Evolutionary conservation across 2,329 filamentous ascomycete genomes (phyloP), one percentile per base, ranked within the genome.

Genomic region (Cladosporium sp.): DNA sequence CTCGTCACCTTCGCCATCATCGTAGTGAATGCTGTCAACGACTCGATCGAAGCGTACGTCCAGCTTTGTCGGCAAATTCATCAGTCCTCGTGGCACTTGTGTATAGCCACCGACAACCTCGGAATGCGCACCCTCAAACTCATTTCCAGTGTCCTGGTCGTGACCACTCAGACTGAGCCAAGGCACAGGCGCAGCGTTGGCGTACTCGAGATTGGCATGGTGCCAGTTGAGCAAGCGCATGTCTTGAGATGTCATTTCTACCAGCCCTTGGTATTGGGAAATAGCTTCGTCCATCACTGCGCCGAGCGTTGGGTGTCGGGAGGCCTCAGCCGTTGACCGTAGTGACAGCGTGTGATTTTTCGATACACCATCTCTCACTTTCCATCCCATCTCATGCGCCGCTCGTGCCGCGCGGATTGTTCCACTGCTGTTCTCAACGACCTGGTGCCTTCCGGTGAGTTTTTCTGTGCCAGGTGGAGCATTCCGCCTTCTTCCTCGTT

Each of bases 81-180:
- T 89, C 8, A 99, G 80, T 3, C 93, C 95, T 71, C 92, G 88
- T n/a, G 94, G 92, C 54, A 99, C 88, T 74, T 93, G 92, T 72
- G 96, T 93, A 75, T 98, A 99, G 1, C 95, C 95, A 49, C 96
- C 95, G 30, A 96, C 86, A 3, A 99, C 88, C 85, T 97, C 94
- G 1, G 92, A 92, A 76, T 99, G 96, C 68, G 91, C 89, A 7
- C 95, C 95, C 77, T 97, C 93, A 81, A 96, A 99, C 76, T 99
- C 95, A 73, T 99, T 97, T 0, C 95, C 95, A 59, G 93, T 93
- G 75, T 99, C 96, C 73, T 99, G 93, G 78, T 99, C 96, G 92
- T 96, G 98, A 0, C 93, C 90, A 8, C 90, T 88, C 15, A 99
- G 86, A 77, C 94, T 98, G 21, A 99, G 86, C 69, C 91, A 90